Evolutionary conservation across 2,329 filamentous ascomycete genomes (phyloP), one percentile per base, ranked within the genome.

Genomic region (Cercospora sp.): DNA sequence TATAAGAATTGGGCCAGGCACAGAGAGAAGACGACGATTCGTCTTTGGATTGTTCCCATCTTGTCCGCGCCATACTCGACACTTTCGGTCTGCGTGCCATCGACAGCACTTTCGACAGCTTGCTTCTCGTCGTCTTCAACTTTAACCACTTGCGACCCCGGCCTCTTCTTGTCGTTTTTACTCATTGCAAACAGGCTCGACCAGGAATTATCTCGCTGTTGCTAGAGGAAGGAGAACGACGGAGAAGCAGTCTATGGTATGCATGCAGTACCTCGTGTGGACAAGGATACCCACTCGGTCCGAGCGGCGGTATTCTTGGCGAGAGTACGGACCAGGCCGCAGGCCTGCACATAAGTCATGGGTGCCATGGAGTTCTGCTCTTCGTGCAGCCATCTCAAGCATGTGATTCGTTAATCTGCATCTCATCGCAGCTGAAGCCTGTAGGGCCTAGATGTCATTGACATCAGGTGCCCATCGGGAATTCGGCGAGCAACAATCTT

Each of bases 1-100:
- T 86, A 86, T 28, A 89, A 82, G 64, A 61, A 68, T 30, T 66
- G 64, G 21, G 40, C 45, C 24, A 66, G 64, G 3, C 64, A 66
- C 40, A 66, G 49, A 1, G 64, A 61, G 45, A 66, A 57, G 40
- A 66, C 28, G 8, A 62, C 58, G 10, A 61, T 55, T 6, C 58
- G 58, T 3, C 64, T 58, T 28, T 66, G 64, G 1, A 57, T 6
- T 18, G 57, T 53, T n/a, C 57, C 30, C 57, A 66, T 66, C n/a
- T 51, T 18, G 12, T n/a, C 30, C 3, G 21, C 37, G 12, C 16
- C 30, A 21, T 58, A 32, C 18, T 61, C 49, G 16, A 30, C 32
- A 8, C 13, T 1, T 18, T 12, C 53, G 18, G 30, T 16, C 18
- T 30, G 10, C 26, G 12, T 28, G 55, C 30, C n/a, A 53, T 24